These are phyloP conservation scores for Neonectria faginata DNA, from an alignment of 2,329 filamentous ascomycete genomes.

Conservation along the genomic window DNA sequence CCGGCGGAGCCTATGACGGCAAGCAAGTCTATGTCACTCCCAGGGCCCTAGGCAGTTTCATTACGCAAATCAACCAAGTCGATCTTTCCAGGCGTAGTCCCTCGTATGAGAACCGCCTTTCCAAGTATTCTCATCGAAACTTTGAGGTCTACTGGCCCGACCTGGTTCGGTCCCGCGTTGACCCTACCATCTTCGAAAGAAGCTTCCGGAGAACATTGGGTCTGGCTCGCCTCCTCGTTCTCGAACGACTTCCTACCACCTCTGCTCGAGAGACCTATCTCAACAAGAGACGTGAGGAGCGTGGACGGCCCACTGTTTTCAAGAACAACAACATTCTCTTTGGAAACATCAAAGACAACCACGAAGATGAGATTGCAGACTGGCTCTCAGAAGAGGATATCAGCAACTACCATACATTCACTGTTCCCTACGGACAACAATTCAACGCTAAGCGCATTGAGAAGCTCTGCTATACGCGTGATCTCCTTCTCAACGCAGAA, in stretches of 20 bases:
- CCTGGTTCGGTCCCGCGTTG: slow-evolving; percentile 79
- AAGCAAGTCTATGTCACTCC: slow-evolving; percentile 83
- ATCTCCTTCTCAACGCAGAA: slow-evolving; percentile 85
- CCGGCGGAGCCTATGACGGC: slow-evolving; percentile 84
- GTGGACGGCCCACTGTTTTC: slow-evolving; percentile 72
- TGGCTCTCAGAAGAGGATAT: slow-evolving; percentile 83
- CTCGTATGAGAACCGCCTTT: slow-evolving; percentile 87
- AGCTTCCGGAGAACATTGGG: slow-evolving; percentile 82
- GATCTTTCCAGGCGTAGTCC: slow-evolving; percentile 84
- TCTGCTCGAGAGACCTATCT: slow-evolving; percentile 77
- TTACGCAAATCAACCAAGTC: slow-evolving; percentile 84
- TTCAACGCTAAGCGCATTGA: slow-evolving; percentile 79
- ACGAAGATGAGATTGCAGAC: slow-evolving; percentile 85
- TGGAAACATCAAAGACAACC: slow-evolving; percentile 82
- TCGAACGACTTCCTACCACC: slow-evolving; percentile 80
- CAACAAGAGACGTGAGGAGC: slow-evolving; percentile 75
- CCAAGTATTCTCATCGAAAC: slow-evolving; percentile 85
- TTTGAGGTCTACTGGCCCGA: slow-evolving; percentile 87
- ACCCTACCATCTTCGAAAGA: slow-evolving; percentile 88
- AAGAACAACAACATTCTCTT: slow-evolving; percentile 50
- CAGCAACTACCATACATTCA: slow-evolving; percentile 83
- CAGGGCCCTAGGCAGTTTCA: slow-evolving; percentile 80
- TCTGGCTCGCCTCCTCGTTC: slow-evolving; percentile 80
- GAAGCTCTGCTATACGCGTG: slow-evolving; percentile 83
- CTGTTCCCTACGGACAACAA: slow-evolving; percentile 73